These are phyloP conservation scores for Lomentospora prolificans DNA, from an alignment of 2,329 filamentous ascomycete genomes.

Conservation along the genomic window DNA sequence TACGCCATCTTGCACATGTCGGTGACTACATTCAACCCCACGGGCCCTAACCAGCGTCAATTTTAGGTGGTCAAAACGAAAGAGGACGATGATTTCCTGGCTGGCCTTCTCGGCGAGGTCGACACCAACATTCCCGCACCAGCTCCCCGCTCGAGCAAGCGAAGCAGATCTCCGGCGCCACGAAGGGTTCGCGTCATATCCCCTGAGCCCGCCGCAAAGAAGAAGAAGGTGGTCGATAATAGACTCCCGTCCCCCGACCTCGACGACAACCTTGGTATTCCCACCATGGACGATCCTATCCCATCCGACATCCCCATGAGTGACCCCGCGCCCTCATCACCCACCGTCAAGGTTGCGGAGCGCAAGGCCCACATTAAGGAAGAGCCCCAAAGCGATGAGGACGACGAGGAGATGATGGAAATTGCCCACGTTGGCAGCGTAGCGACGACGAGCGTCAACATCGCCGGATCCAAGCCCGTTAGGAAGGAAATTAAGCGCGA, in stretches of 20 bases:
- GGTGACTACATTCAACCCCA: no score
- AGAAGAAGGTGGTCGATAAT: constrained; percentile 39
- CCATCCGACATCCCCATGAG: constrained; percentile 60
- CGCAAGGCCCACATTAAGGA: constrained; percentile 51
- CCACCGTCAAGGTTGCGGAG: constrained; percentile 66
- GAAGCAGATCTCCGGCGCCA: constrained; percentile 64
- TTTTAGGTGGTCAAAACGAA: constrained; percentile 64
- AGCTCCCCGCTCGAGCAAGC: constrained; percentile 46
- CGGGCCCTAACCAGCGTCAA: constrained; percentile 12
- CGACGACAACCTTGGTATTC: constrained; percentile 47
- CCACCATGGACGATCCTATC: constrained; percentile 43
- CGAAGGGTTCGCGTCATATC: constrained; percentile 68
- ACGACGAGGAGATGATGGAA: constrained; percentile 79
- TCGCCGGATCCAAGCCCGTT: constrained; percentile 62
- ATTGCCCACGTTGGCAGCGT: constrained; percentile 67
- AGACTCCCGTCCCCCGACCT: constrained; percentile 41
- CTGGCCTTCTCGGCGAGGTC: constrained; percentile 75
- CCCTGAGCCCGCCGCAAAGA: constrained; percentile 44
- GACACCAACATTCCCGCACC: constrained; percentile 58
- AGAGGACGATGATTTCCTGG: constrained; percentile 82
- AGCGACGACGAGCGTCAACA: constrained; percentile 66
- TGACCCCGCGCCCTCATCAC: constrained; percentile 79
- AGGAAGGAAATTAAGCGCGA: constrained; percentile 64
- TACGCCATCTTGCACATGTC: constrained; percentile 28
- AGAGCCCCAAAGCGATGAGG: constrained; percentile 51